Evolutionary conservation across 768 basidiomycete species (phyloP).

Genomic region (Hebeloma cylindrosporum): DNA sequence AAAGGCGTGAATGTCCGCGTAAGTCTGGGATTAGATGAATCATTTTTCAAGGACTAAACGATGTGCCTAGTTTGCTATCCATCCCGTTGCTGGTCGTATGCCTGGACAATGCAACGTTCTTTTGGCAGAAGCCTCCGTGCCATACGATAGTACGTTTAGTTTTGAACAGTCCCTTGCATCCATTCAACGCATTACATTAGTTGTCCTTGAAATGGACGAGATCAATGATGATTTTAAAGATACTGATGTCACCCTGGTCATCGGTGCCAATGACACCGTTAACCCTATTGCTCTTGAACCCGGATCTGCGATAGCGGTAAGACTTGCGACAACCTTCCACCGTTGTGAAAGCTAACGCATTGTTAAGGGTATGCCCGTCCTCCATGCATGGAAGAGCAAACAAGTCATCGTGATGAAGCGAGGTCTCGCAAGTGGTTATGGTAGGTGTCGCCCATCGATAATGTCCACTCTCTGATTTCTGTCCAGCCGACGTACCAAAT

Average conservation of each 20-base stretch:
- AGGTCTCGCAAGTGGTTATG: conserved; percentile 86
- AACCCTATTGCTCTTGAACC: conserved; percentile 88
- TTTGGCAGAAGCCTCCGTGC: conserved; percentile 85
- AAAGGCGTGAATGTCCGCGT: conserved; percentile 77
- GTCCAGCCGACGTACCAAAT: conserved; percentile 82
- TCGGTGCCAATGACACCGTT: conserved; percentile 91
- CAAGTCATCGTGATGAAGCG: conserved; percentile 93
- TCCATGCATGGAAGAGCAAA: conserved; percentile 93
- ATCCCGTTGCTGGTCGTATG: conserved; percentile 92
- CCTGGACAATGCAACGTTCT: conserved; percentile 94
- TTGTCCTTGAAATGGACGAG: conserved; percentile 92
- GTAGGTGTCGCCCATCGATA: conserved; percentile 36
- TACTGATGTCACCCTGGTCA: conserved; percentile 88
- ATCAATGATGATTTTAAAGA: conserved; percentile 91
- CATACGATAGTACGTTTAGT: conserved; percentile 71
- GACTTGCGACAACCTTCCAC: conserved; percentile 5
- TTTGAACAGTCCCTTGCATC: background rate
- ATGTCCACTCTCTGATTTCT: conserved; percentile 6
- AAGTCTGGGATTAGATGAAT: conserved; percentile 11
- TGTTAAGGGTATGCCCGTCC: conserved; percentile 78
- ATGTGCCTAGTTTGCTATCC: conserved; percentile 65
- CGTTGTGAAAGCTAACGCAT: background rate
- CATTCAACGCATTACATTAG: conserved; percentile 44
- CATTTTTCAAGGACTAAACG: background rate
- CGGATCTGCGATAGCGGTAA: conserved; percentile 77